Conservation (phyloP, 768 basidiomycete genomes). For the Trametes elegans region DNA sequence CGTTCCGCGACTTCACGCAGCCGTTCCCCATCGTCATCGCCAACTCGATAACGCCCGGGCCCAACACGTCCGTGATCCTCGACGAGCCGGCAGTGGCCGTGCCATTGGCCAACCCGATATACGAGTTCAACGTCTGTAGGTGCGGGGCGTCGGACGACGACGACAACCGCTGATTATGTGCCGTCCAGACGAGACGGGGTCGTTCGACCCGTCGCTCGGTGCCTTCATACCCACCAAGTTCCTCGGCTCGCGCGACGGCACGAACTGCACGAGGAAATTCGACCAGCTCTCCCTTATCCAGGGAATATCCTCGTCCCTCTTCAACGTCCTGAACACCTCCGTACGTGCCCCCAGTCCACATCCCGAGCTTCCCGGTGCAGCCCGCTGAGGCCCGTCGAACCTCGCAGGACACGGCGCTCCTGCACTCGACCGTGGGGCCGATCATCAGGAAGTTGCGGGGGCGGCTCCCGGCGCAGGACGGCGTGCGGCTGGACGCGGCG, state of each 20-base stretch:
- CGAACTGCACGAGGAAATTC: slow-evolving; percentile 69
- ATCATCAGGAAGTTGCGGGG: slow-evolving; percentile 46
- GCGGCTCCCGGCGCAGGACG: slow-evolving; percentile 12
- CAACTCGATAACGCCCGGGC: slow-evolving; percentile 49
- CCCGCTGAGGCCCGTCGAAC: no score
- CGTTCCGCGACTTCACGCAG: slow-evolving; percentile 46
- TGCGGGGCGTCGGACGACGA: not conserved
- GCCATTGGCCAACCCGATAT: slow-evolving; percentile 32
- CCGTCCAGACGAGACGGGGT: slow-evolving; percentile 65
- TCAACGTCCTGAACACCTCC: slow-evolving; percentile 45
- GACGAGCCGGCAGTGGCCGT: slow-evolving; percentile 57
- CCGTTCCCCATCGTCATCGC: slow-evolving; percentile 71
- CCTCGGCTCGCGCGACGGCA: slow-evolving; percentile 61
- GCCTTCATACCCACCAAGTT: slow-evolving; percentile 64
- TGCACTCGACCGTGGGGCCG: slow-evolving; percentile 32
- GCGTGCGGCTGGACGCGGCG: slow-evolving; percentile 17
- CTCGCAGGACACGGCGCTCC: slow-evolving; percentile 33
- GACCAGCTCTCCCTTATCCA: slow-evolving; percentile 75
- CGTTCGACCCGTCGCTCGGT: slow-evolving; percentile 70
- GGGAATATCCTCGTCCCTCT: slow-evolving; percentile 70
- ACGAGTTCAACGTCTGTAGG: slow-evolving; percentile 27
- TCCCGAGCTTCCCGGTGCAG: no score
- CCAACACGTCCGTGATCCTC: slow-evolving; percentile 39
- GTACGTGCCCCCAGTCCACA: slow-evolving; percentile 20
- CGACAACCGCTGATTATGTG: no score